Conservation (phyloP, 495 filamentous ascomycete species). For the Aspergillus egyptiacus region DNA sequence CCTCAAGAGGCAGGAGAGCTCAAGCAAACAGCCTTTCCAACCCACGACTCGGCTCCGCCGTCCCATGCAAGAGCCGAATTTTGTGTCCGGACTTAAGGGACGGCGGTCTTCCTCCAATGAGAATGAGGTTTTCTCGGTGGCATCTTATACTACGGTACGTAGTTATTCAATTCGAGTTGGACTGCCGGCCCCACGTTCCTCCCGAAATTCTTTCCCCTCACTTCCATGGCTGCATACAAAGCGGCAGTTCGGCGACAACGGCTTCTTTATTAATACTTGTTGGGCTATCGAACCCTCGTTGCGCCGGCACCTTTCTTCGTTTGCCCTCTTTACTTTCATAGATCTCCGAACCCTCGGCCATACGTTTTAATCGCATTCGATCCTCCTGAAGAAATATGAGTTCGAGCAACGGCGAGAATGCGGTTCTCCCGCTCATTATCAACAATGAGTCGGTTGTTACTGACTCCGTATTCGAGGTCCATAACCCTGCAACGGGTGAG, state of each 20-base stretch:
- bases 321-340: neutral
- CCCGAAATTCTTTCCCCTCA: slow-evolving; percentile 15
- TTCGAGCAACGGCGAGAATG: slow-evolving; percentile 12
- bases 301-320: neutral
- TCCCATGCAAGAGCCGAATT: slow-evolving; percentile 3
- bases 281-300: neutral
- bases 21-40: neutral
- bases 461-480: slow-evolving; percentile 58
- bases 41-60: slow-evolving; percentile 1
- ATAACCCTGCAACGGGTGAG: slow-evolving; percentile 56
- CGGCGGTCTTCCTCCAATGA: neutral
- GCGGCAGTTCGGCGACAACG: neutral
- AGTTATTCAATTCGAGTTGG: too few species aligned
- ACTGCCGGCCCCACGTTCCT: slow-evolving; percentile 15
- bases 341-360: neutral
- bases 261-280: neutral
- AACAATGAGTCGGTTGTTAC: slow-evolving; percentile 60
- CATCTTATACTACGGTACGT: too few species aligned
- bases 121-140: neutral
- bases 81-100: neutral
- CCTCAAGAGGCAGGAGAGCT: slow-evolving; percentile 2
- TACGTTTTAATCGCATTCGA: neutral
- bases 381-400: slow-evolving; percentile 1
- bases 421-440: slow-evolving; percentile 63
- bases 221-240: slow-evolving; percentile 11